Evolutionary conservation across 257 asterid species (phyloP), one percentile per base, ranked within the genome.

Genomic region (Penstemon eatonii): DNA sequence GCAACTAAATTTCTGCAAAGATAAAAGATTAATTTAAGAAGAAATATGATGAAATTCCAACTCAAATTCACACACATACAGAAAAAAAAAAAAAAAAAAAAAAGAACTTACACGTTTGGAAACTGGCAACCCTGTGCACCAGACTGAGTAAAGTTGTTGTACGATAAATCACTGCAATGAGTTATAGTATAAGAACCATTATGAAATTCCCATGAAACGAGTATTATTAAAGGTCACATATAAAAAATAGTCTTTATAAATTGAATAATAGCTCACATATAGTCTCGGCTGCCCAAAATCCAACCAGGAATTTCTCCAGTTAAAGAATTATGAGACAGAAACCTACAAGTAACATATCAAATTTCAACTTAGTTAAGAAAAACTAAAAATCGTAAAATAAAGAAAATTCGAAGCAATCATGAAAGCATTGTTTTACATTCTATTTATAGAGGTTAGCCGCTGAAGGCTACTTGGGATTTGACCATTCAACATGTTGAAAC

Each of bases 91-190:
- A 25, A 25, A 25, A 25, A 25, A 25, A 25, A 56, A 58, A 47
- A 60, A 4, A 53, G 59, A 41, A 59, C 96, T 80, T 85, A 90
- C 98, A 88, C 60, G 15, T 5, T 57, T 63, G 84, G 2, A 67
- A 76, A 41, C 46, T 69, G 80, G 78, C 98, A 90, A 72, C 76
- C 70, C 7, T 18, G 0, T 64, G 51, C 4, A 42, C 81, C 63
- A 66, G 85, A 37, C 38, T 11, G 60, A 6, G 90, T 86, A 70
- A 93, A 90, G 68, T 85, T 84, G 81, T 93, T 93, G 87, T 90
- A 83, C 6, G 98, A 90, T 68, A 93, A 36, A 83, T 93, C 98
- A 7, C 97, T 93, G 95, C 88, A 92, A 60, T 75, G 9, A 51
- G 49, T 68, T 42, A 49, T 3, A 4, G 19, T 4, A 43, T 8